A percentile compares a stretch with the other conserved stretches of the same genome.
Conservation (phyloP, 148 eudicot species). For the Nyssa sinensis region DNA sequence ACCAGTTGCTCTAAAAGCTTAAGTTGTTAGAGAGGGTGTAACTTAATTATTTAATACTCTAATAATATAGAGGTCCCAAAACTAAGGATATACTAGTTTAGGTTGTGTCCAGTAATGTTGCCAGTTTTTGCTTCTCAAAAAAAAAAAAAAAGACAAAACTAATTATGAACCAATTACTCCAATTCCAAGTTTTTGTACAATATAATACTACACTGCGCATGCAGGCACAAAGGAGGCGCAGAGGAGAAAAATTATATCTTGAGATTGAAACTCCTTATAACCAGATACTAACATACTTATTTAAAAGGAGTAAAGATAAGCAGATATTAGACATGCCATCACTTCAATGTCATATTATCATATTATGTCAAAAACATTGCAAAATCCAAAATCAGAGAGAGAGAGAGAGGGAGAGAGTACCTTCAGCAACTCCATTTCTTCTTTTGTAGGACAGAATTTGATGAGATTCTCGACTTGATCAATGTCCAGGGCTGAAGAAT, state of each 20-base stretch:
- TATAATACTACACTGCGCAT: background rate
- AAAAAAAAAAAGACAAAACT: background rate
- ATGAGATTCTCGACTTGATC: constrained; percentile 97
- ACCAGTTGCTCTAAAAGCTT: no score
- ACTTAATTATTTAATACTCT: no score
- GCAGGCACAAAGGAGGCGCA: background rate
- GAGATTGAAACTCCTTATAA: background rate
- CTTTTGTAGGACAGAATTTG: constrained; percentile 94
- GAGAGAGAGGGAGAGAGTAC: constrained; percentile 32
- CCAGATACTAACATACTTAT: background rate
- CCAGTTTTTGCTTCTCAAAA: no score
- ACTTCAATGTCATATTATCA: background rate
- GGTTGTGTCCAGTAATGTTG: no score
- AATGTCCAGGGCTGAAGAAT: constrained; percentile 76
- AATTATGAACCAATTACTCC: background rate
- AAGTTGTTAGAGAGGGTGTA: no score
- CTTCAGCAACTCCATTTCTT: constrained; percentile 91
- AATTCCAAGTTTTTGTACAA: background rate
- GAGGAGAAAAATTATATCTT: background rate
- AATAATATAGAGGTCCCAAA: no score
- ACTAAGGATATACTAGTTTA: no score
- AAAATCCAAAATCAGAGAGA: background rate
- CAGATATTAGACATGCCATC: background rate
- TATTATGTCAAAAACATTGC: background rate
- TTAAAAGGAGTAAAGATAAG: background rate